Conservation (phyloP, 2,329 filamentous ascomycete genomes). For the Pseudocercospora cruenta region DNA sequence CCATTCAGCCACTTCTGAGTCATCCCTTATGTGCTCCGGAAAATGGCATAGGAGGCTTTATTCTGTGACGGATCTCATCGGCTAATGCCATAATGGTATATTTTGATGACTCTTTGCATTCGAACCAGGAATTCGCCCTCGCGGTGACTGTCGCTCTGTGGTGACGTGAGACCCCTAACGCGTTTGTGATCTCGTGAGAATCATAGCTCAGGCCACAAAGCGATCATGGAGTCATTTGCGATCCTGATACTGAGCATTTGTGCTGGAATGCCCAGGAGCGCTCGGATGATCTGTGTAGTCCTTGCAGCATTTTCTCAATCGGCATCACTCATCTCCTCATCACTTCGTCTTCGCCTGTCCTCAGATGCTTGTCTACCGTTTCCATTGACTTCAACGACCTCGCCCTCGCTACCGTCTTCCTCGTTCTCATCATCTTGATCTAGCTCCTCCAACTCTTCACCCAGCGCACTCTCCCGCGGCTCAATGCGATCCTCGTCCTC, state of each 20-base stretch:
- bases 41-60: background rate
- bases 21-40: background rate
- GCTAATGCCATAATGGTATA: background rate
- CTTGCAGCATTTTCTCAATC: slow-evolving; percentile 23
- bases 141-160: background rate
- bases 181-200: too few relatives aligned
- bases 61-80: background rate
- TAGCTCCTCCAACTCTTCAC: slow-evolving; percentile 72
- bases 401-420: slow-evolving; percentile 42
- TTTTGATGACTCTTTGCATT: background rate
- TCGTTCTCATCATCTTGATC: slow-evolving; percentile 60
- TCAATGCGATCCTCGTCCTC: slow-evolving; percentile 90
- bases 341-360: slow-evolving; percentile 10
- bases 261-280: background rate
- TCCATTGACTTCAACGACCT: slow-evolving; percentile 30
- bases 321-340: slow-evolving; percentile 30
- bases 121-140: background rate
- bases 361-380: slow-evolving; percentile 16
- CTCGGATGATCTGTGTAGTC: background rate
- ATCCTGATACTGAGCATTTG: background rate
- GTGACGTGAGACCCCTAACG: too few relatives aligned
- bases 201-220: too few relatives aligned
- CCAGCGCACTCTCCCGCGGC: slow-evolving; percentile 79
- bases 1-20: background rate
- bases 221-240: too few relatives aligned